These are phyloP conservation scores for Monosporascus sp. DNA, from an alignment of 2,329 filamentous ascomycete genomes.

Conservation along the genomic window DNA sequence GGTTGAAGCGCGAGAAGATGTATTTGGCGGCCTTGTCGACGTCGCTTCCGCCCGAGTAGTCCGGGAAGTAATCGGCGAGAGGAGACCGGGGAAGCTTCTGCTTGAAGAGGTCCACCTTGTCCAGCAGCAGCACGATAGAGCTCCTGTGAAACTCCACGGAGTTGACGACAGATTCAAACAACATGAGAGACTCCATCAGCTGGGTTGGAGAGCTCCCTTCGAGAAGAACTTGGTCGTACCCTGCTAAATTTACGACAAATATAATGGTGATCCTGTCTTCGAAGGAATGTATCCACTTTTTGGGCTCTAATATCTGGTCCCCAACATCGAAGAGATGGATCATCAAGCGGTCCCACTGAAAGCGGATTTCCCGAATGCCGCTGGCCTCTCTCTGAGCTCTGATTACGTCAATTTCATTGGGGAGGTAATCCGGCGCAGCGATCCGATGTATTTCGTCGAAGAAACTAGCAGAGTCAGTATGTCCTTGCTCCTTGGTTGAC, in stretches of 20 bases:
- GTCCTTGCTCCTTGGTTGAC: no score
- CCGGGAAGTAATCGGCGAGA: constrained; percentile 86
- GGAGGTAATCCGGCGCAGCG: constrained; percentile 84
- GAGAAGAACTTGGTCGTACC: constrained; percentile 93
- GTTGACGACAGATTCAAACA: constrained; percentile 85
- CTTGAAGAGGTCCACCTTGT: constrained; percentile 85
- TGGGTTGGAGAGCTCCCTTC: constrained; percentile 94
- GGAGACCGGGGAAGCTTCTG: constrained; percentile 78
- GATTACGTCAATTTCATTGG: constrained; percentile 91
- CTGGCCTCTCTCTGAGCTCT: constrained; percentile 96
- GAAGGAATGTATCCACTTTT: constrained; percentile 99
- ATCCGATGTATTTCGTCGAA: constrained; percentile 94
- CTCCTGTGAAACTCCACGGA: constrained; percentile 88
- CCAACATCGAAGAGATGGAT: constrained; percentile 98
- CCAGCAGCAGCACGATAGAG: constrained; percentile 81
- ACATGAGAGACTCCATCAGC: constrained; percentile 83
- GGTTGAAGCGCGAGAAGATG: constrained; percentile 97
- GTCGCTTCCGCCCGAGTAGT: constrained; percentile 92
- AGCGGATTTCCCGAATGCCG: constrained; percentile 93
- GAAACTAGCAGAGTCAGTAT: constrained; percentile 53
- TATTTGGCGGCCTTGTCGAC: constrained; percentile 96
- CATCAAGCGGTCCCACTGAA: constrained; percentile 89
- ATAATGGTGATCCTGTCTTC: constrained; percentile 96
- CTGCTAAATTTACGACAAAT: constrained; percentile 92
- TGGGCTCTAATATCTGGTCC: constrained; percentile 90